Conservation (phyloP, 129 eudicot genomes). For the Deinandra increscens region DNA sequence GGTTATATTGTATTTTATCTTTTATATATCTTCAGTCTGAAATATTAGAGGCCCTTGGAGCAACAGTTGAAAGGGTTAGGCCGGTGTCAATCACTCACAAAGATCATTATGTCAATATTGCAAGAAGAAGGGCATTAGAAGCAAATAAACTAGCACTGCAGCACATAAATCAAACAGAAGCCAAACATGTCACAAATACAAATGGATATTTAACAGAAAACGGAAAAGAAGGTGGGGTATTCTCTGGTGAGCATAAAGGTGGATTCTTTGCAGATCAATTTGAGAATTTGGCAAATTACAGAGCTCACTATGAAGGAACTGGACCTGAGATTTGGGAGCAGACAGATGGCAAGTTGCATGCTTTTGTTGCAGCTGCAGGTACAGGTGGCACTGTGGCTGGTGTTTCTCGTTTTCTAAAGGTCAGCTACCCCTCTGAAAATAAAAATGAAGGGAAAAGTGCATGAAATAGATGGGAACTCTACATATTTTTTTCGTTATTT, state of each 20-base stretch:
- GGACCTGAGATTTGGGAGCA: conserved; percentile 98
- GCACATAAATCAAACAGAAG: conserved; percentile 25
- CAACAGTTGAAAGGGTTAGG: conserved; percentile 94
- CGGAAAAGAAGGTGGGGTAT: conserved; percentile 21
- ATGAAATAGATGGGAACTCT: not conserved
- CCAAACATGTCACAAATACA: conserved; percentile 24
- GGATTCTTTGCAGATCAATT: conserved; percentile 97
- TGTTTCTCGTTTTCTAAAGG: conserved; percentile 81
- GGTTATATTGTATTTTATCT: not conserved
- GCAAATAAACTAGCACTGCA: conserved; percentile 57
- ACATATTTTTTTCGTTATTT: not conserved
- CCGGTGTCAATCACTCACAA: conserved; percentile 96
- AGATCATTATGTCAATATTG: conserved; percentile 90
- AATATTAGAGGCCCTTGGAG: conserved; percentile 95
- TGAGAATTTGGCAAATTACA: conserved; percentile 82
- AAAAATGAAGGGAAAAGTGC: not conserved
- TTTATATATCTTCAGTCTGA: conserved; percentile 58
- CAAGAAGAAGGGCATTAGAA: conserved; percentile 89
- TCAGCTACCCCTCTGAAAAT: conserved; percentile 21
- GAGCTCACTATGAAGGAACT: conserved; percentile 95
- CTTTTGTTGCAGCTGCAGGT: conserved; percentile 94
- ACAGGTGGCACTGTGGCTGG: conserved; percentile 98
- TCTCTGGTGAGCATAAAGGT: conserved; percentile 55
- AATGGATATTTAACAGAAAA: conserved; percentile 35
- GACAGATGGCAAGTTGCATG: conserved; percentile 68